phyloP scores from a whole-genome alignment of 345 rosid genomes.

The Eucalyptus cloeziana region DNA sequence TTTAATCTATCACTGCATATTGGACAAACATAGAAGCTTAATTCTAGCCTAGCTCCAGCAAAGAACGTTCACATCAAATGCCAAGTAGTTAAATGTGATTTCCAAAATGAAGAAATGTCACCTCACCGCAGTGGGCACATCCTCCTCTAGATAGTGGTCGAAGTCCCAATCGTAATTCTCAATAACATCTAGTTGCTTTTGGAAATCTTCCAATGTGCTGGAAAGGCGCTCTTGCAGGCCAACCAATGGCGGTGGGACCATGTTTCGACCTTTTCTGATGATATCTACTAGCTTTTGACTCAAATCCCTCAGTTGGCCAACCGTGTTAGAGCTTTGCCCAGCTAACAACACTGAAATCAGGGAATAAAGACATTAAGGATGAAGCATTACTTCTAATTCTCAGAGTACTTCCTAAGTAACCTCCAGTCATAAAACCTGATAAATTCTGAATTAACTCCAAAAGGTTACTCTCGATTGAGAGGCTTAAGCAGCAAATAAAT shows the following conservation, averaged over 20 bases:
- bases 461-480: not conserved
- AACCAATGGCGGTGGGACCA: constrained; percentile 4
- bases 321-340: constrained; percentile 2
- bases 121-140: constrained; percentile 90
- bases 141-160: constrained; percentile 74
- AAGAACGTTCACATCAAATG: not conserved
- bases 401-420: not conserved
- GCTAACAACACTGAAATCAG: not conserved
- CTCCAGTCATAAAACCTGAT: constrained; percentile 23
- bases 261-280: constrained; percentile 8
- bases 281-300: constrained; percentile 7
- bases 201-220: constrained; percentile 32
- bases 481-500: not conserved
- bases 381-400: not conserved
- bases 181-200: constrained; percentile 43
- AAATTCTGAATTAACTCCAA: constrained; percentile 17
- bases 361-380: not conserved
- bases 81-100: not conserved
- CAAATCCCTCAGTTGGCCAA: constrained; percentile 13
- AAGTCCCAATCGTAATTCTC: constrained; percentile 83
- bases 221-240: constrained; percentile 27
- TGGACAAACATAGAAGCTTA: not conserved
- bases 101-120: constrained; percentile 27
- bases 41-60: not conserved
- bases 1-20: not conserved